A percentile compares a stretch with the other conserved stretches of the same genome.
phyloP scores from a whole-genome alignment of 129 eudicot species.

The Solidago caesia region DNA sequence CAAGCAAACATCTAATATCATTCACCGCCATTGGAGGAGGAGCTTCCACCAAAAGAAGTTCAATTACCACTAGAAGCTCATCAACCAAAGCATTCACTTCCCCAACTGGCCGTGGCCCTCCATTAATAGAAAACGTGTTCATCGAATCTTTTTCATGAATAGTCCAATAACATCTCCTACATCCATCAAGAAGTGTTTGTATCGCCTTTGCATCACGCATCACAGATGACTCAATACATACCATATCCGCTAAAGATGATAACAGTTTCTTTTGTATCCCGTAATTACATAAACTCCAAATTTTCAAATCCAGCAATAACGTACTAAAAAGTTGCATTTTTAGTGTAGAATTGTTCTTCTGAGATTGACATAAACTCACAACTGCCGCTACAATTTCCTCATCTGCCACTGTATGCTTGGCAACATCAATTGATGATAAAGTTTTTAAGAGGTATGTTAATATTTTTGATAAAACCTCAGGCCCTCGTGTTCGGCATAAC shows the following conservation, averaged over 20 bases:
- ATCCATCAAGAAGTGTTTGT: conserved; percentile 92
- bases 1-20: conserved; percentile 78
- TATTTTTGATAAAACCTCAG: conserved; percentile 78
- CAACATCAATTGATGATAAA: conserved; percentile 57
- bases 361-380: conserved; percentile 85
- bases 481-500: conserved; percentile 71
- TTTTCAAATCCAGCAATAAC: conserved; percentile 72
- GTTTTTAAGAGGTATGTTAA: conserved; percentile 65
- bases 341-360: conserved; percentile 59
- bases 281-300: conserved; percentile 92
- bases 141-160: conserved; percentile 74
- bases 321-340: conserved; percentile 87
- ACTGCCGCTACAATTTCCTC: conserved; percentile 94
- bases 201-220: conserved; percentile 98
- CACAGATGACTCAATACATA: conserved; percentile 69
- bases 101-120: conserved; percentile 61
- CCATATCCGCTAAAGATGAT: conserved; percentile 95
- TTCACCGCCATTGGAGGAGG: conserved; percentile 77
- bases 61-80: conserved; percentile 81
- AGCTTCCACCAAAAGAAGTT: conserved; percentile 75
- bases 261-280: conserved; percentile 89
- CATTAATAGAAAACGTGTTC: conserved; percentile 56
- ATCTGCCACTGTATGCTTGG: conserved; percentile 60
- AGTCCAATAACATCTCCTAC: conserved; percentile 87
- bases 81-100: conserved; percentile 92